phyloP scores from a whole-genome alignment of 1,284 basidiomycete genomes.

The Sanghuangporus baumii region DNA sequence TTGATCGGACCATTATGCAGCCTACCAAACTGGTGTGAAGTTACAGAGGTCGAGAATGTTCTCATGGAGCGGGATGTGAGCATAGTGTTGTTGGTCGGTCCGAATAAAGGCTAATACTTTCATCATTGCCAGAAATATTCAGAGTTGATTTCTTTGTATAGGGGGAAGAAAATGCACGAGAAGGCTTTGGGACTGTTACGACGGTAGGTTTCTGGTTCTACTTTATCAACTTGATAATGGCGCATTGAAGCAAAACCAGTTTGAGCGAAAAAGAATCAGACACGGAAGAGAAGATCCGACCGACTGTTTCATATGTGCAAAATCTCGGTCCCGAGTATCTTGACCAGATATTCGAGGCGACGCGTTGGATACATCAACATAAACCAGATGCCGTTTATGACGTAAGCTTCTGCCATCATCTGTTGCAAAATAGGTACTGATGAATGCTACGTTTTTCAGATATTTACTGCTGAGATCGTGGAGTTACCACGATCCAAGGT shows the following conservation, averaged over 20 bases:
- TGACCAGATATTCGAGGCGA: constrained; percentile 72
- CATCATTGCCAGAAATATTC: constrained; percentile 67
- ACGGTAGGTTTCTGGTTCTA: constrained; percentile 47
- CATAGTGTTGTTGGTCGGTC: neutral
- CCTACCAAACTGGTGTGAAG: constrained; percentile 95
- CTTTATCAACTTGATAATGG: neutral
- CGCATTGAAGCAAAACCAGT: constrained; percentile 39
- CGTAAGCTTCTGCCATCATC: constrained; percentile 32
- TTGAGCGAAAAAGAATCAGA: constrained; percentile 78
- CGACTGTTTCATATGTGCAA: constrained; percentile 88
- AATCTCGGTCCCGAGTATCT: constrained; percentile 81
- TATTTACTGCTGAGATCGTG: constrained; percentile 93
- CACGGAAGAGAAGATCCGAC: constrained; percentile 71
- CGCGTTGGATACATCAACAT: constrained; percentile 81
- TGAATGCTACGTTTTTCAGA: constrained; percentile 38
- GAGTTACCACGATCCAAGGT: constrained; percentile 79
- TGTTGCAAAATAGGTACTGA: neutral
- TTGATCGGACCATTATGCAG: constrained; percentile 87
- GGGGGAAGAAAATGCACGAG: constrained; percentile 92
- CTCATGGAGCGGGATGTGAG: constrained; percentile 74
- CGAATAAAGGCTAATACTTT: constrained; percentile 1
- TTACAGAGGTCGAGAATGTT: constrained; percentile 89
- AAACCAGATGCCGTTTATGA: constrained; percentile 72
- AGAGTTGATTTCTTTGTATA: constrained; percentile 89
- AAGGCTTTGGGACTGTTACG: constrained; percentile 81